Conservation (phyloP, 73 alveolate genomes). For the Paramecium biaurelia region DNA sequence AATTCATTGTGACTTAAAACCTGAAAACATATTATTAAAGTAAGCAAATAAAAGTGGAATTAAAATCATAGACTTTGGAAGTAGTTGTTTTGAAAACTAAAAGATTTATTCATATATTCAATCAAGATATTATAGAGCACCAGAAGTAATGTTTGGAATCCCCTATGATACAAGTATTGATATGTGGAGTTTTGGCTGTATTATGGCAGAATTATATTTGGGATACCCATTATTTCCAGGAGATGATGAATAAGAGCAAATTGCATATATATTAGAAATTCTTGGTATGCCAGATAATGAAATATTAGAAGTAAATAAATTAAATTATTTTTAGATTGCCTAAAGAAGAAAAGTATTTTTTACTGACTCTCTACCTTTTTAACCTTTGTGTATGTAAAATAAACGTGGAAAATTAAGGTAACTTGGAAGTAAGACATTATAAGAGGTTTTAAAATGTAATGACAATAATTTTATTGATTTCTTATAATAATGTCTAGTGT, state of each 20-base stretch:
- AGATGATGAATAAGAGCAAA: slow-evolving; percentile 83
- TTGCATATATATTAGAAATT: slow-evolving; percentile 81
- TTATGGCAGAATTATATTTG: slow-evolving; percentile 85
- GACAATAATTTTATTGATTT: slow-evolving; percentile 80
- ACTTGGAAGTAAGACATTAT: slow-evolving; percentile 74
- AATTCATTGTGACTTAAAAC: slow-evolving; percentile 87
- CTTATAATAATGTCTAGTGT: slow-evolving; percentile 81
- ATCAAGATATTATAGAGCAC: slow-evolving; percentile 94
- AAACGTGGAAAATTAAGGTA: slow-evolving; percentile 75
- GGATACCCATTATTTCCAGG: slow-evolving; percentile 95
- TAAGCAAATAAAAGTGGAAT: slow-evolving; percentile 72
- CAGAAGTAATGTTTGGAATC: slow-evolving; percentile 96
- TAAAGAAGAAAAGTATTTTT: slow-evolving; percentile 66
- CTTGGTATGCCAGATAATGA: slow-evolving; percentile 77
- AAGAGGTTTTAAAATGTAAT: slow-evolving; percentile 68
- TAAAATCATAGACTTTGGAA: slow-evolving; percentile 84
- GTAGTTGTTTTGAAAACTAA: slow-evolving; percentile 78
- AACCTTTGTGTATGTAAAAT: slow-evolving; percentile 72
- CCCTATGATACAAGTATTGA: slow-evolving; percentile 91
- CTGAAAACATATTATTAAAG: slow-evolving; percentile 83
- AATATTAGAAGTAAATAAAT: not conserved
- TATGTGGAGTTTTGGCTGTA: slow-evolving; percentile 97
- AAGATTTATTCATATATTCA: slow-evolving; percentile 84
- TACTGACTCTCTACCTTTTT: slow-evolving; percentile 69
- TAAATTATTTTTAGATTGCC: not conserved